Base-by-base conservation (phyloP, 1,139 yeast genomes). In the Lodderomyces beijingensis region DNA sequence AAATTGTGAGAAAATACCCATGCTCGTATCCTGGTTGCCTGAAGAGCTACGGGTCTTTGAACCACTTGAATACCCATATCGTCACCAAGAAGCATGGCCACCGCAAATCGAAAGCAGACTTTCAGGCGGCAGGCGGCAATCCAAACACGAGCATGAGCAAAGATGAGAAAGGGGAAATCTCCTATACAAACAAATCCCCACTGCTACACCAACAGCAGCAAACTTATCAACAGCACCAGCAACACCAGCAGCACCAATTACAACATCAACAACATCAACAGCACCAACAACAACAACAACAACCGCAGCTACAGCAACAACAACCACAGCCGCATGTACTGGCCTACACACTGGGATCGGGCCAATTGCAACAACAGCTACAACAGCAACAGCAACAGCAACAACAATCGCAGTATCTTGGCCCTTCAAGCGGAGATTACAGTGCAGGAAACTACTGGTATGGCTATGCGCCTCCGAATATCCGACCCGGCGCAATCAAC, bases 11-110 rank as follows among this genome's bases (percentile, higher is more conserved):
- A 28, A 59, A 79, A 27, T 83, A 80, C 55, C 63, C 59, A 30
- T 83, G 93, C 51, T 70, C 71, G 31, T 77, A 48, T 45, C 69
- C 72, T 8, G 75, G 73, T 2, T 83, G 93, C 49, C 60, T 70
- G 27, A 83, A 83, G 55, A 77, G 82, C 32, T 83, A 83, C 51
- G 93, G 93, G 2, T 79, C 87, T 15, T 60, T 83, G 32, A 83
- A 83, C 53, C 93, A 83, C 53, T 60, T 83, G 32, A 83, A 83
- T 52, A 83, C 89, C 10, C 93, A 83, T 51, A 79, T 83, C 14
- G 70, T 74, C 4, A 72, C 83, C 50, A 85, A 83, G 44, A 74
- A 71, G 31, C 93, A 83, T 50, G 93, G 93, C 5, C 70, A 68
- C 33, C 72, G 84, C 43, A 72, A 86, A 39, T 63, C 72, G 21